Evolutionary conservation across 805 yeast genomes (phyloP), one percentile per base, ranked within the genome.

Genomic region (Candida railenensis): DNA sequence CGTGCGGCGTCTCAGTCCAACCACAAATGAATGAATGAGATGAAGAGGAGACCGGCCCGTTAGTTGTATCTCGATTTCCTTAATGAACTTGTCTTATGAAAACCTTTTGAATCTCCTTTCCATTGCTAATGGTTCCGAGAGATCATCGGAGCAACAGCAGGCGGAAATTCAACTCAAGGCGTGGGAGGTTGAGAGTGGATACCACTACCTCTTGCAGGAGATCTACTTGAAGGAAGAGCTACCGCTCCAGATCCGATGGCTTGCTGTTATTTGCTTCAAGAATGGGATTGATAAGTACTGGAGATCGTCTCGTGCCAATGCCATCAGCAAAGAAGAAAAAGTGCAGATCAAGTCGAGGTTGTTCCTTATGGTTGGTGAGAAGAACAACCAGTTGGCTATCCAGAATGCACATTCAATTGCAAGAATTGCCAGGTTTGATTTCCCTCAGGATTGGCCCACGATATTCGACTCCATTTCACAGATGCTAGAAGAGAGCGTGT

Each of bases 331-430:
- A 40, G 89, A 85, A 15, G 97, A 90, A 57, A 92, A 90, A 60
- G 49, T 50, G 0, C 79, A 76, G 41, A 89, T 90, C 40, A 74
- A 82, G 48, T 55, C 66, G 16, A 69, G 84, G 37, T 60, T 88
- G 8, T 86, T 89, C 53, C 70, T 75, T 22, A 59, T 81, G 39
- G 59, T 88, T 12, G 78, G 76, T 50, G 96, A 88, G 58, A 81
- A 83, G 43, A 88, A 89, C 56, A 80, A 78, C 48, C 94, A 84
- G 58, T 71, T 92, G 48, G 69, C 85, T 25, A 77, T 86, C 25
- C 98, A 94, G 66, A 87, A 88, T 61, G 95, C 97, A 0, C 86
- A 87, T 52, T 84, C 95, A 0, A 72, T 87, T 4, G 84, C 96
- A 1, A 74, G 84, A 49, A 86, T 94, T 22, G 85, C 87, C 21